Conservation (phyloP, 2,329 filamentous ascomycete species). For the Fusarium sp. region DNA sequence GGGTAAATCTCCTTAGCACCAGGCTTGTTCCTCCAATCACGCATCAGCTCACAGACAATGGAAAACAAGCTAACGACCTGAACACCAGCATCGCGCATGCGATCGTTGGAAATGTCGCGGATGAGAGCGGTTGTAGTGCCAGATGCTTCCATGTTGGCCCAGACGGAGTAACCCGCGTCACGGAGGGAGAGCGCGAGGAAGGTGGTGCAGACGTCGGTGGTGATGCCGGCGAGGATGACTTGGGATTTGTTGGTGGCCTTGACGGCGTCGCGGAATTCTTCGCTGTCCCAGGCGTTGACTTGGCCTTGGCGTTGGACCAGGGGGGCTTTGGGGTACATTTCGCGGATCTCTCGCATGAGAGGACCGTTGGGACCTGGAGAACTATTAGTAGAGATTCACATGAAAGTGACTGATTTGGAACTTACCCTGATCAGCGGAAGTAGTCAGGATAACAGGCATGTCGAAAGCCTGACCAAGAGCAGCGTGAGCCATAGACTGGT, state of each 20-base stretch:
- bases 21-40: constrained; percentile 72
- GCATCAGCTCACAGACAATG: constrained; percentile 76
- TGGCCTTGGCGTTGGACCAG: constrained; percentile 77
- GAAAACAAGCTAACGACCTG: constrained; percentile 71
- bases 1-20: constrained; percentile 69
- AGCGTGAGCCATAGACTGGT: constrained; percentile 76
- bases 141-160: constrained; percentile 77
- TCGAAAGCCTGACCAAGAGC: constrained; percentile 74
- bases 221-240: constrained; percentile 78
- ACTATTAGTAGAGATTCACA: neutral
- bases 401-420: fast-evolving
- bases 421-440: constrained; percentile 66
- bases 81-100: constrained; percentile 75
- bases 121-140: constrained; percentile 73
- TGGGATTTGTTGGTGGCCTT: constrained; percentile 74
- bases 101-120: constrained; percentile 72
- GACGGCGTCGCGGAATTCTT: constrained; percentile 74
- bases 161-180: constrained; percentile 78
- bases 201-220: constrained; percentile 80
- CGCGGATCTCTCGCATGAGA: constrained; percentile 74
- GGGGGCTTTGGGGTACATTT: constrained; percentile 74
- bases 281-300: constrained; percentile 82
- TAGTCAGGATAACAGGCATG: constrained; percentile 76
- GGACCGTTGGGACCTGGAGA: constrained; percentile 74
- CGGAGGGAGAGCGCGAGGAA: constrained; percentile 80